Conservation (phyloP, 2,329 filamentous ascomycete genomes). For the Didymella arachidicola region DNA sequence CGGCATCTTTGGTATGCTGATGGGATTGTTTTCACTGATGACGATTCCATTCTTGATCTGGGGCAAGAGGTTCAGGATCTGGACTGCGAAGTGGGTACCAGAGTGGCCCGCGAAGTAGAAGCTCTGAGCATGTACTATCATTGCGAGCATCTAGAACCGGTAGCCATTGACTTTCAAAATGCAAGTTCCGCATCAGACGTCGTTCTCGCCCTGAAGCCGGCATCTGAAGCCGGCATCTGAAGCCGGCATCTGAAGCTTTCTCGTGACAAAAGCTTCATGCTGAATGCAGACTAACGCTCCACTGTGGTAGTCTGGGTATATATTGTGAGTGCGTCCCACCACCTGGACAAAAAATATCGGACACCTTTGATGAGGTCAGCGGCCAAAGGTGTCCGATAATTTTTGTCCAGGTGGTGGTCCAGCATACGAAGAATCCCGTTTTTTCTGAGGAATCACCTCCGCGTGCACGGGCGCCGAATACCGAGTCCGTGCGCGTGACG, state of each 20-base stretch:
- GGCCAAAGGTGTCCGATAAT: no score
- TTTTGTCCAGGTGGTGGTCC: no score
- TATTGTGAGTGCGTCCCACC: no score
- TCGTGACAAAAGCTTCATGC: neutral
- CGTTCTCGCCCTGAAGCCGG: neutral
- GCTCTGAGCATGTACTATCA: neutral
- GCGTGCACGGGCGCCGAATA: no score
- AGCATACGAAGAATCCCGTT: no score
- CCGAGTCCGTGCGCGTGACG: no score
- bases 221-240: neutral
- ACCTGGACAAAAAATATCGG: no score
- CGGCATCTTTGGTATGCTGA: conserved; percentile 61
- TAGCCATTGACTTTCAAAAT: neutral
- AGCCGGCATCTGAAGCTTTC: no score
- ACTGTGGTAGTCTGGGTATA: no score
- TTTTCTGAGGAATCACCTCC: no score
- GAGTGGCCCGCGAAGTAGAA: conserved; percentile 25
- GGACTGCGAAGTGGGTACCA: conserved; percentile 48
- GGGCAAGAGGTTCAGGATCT: conserved; percentile 54
- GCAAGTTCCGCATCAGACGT: neutral
- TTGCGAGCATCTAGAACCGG: neutral
- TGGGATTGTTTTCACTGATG: conserved; percentile 57
- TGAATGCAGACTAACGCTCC: no score
- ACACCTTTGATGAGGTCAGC: no score
- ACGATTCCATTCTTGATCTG: conserved; percentile 51